Evolutionary conservation across 2,329 filamentous ascomycete species (phyloP).

Genomic region (Monilinia fructigena): DNA sequence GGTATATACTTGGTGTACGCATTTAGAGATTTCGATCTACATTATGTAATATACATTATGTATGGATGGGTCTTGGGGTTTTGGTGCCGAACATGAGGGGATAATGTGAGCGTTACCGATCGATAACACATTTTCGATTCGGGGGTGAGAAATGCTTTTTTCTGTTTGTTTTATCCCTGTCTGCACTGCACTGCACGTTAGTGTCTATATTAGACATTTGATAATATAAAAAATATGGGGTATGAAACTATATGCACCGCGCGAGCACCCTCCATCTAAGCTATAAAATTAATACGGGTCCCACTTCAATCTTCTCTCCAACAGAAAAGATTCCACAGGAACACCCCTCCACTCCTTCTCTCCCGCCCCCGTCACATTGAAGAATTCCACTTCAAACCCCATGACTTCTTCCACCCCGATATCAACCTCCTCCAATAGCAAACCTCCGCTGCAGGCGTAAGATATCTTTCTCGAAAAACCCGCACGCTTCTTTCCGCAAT

Average conservation of each 20-base stretch:
- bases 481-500: conserved; percentile 17
- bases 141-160: too few relatives aligned
- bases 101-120: too few relatives aligned
- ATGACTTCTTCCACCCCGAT: conserved; percentile 44
- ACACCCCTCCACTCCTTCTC: conserved; percentile 16
- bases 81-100: too few relatives aligned
- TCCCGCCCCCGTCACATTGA: neutral
- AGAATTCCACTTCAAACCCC: conserved; percentile 23
- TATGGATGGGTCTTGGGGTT: too few relatives aligned
- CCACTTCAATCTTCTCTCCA: conserved; percentile 23
- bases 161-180: too few relatives aligned
- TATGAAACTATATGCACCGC: neutral
- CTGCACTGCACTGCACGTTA: too few relatives aligned
- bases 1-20: too few relatives aligned
- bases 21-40: too few relatives aligned
- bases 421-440: conserved; percentile 53
- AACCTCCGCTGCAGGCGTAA: conserved; percentile 49
- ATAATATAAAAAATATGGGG: neutral
- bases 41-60: too few relatives aligned
- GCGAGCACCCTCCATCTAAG: neutral
- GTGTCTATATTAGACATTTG: too few relatives aligned
- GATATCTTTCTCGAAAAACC: conserved; percentile 44
- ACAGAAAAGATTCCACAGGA: conserved; percentile 18
- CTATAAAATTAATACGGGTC: conserved; percentile 16
- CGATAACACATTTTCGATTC: too few relatives aligned